Percentiles rank a stretch among this genome's conserved stretches.
These are phyloP conservation scores for Gentiana macrophylla DNA, from an alignment of 257 asterid species.

Conservation along the genomic window DNA sequence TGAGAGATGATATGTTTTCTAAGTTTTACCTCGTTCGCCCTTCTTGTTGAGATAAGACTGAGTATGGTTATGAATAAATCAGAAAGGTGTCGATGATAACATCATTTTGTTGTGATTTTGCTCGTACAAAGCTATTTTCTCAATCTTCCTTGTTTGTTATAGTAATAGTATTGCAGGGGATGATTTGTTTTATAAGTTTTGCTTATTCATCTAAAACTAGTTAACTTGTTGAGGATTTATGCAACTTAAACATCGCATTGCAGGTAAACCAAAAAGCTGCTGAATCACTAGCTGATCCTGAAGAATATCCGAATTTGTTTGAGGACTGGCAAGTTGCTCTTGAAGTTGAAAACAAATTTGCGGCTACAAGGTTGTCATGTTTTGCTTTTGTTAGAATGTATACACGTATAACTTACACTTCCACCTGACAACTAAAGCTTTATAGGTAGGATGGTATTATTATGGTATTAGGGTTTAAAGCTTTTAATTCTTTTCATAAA, in stretches of 20 bases:
- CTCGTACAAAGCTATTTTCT: no score
- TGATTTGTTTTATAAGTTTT: not conserved
- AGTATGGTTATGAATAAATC: no score
- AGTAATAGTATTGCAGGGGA: no score
- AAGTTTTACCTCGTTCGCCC: no score
- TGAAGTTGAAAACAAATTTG: slow-evolving; percentile 56
- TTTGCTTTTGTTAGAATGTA: not conserved
- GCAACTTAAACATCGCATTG: slow-evolving; percentile 5
- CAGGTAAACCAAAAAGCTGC: slow-evolving; percentile 93
- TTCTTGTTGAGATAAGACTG: no score
- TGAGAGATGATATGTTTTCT: no score
- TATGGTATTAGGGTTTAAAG: no score
- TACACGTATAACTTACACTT: not conserved
- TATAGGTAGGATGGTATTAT: not conserved
- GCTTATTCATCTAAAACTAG: not conserved
- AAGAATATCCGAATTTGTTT: slow-evolving; percentile 80
- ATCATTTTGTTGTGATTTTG: no score
- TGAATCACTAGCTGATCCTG: slow-evolving; percentile 94
- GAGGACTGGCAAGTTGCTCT: slow-evolving; percentile 94
- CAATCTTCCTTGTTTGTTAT: no score
- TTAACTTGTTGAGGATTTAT: not conserved
- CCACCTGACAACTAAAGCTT: not conserved
- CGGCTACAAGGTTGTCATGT: slow-evolving; percentile 36
- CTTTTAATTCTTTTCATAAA: no score
- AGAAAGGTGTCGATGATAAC: no score